Percentiles rank a stretch among this genome's conserved stretches.
These are phyloP conservation scores for Serpula lacrymans DNA, from an alignment of 768 basidiomycete genomes.

Conservation along the genomic window DNA sequence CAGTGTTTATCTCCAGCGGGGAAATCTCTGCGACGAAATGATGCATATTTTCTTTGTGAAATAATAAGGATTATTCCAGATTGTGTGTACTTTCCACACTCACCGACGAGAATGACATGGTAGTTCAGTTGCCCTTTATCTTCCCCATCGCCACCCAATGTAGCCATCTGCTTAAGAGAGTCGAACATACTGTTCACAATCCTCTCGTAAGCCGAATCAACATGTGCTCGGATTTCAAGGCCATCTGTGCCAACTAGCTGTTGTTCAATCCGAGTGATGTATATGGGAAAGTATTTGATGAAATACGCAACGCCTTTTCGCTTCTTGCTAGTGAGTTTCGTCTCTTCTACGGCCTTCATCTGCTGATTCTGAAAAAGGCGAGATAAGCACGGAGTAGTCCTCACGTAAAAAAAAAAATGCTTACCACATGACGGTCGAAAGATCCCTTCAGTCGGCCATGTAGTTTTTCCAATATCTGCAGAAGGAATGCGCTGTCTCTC, in stretches of 20 bases:
- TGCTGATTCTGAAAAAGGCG: conserved; percentile 64
- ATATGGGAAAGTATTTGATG: conserved; percentile 89
- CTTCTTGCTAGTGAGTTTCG: conserved; percentile 89
- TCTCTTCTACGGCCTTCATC: conserved; percentile 84
- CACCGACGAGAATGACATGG: conserved; percentile 92
- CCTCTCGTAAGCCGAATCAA: conserved; percentile 83
- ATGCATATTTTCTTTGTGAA: conserved; percentile 86
- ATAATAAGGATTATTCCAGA: not conserved
- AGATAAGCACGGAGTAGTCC: conserved; percentile 4
- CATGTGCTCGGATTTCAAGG: conserved; percentile 70
- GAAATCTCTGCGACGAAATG: conserved; percentile 84
- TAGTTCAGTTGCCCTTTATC: conserved; percentile 97
- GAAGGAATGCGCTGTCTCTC: conserved; percentile 68
- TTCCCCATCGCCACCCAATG: conserved; percentile 88
- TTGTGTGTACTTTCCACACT: conserved; percentile 21
- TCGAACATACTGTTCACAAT: conserved; percentile 93
- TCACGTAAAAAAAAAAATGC: conserved; percentile 14
- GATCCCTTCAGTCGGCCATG: conserved; percentile 70
- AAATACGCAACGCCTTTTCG: conserved; percentile 90
- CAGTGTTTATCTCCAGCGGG: conserved; percentile 61
- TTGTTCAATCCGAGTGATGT: conserved; percentile 76
- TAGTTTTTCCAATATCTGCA: conserved; percentile 79
- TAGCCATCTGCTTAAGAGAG: conserved; percentile 92
- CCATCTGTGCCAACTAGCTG: conserved; percentile 78
- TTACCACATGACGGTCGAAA: conserved; percentile 74